Percentiles rank a stretch among this genome's conserved stretches.
These are phyloP conservation scores for Acanthamoeba culbertsoni DNA, from an alignment of 208 protist species.

Conservation along the genomic window DNA sequence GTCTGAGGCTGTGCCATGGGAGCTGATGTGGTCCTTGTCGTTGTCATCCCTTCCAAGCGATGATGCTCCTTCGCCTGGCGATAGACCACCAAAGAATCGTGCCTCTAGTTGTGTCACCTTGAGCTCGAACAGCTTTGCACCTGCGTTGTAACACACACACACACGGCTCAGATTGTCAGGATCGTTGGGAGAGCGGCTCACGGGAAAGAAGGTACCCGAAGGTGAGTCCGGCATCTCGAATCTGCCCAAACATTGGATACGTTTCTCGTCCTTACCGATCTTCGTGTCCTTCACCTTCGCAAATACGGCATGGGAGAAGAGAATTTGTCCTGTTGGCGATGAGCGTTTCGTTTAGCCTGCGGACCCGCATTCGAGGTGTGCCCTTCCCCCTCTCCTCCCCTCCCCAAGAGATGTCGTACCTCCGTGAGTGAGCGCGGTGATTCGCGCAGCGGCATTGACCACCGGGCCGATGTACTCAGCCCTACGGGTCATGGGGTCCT, in stretches of 20 bases:
- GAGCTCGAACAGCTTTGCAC: not conserved
- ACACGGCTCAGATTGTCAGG: not conserved
- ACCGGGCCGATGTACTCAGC: slow-evolving; percentile 25
- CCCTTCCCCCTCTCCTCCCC: no score
- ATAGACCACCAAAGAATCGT: slow-evolving; percentile 23
- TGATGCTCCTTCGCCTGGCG: not conserved
- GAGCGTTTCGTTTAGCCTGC: not conserved
- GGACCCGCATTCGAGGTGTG: not conserved
- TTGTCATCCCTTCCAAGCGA: not conserved
- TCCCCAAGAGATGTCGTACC: not conserved
- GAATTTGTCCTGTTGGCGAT: not conserved
- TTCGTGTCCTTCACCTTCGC: not conserved
- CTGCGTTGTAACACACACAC: not conserved
- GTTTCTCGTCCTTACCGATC: not conserved
- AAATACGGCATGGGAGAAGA: not conserved
- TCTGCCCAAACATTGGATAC: not conserved
- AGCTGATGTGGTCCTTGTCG: not conserved
- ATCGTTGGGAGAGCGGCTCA: no score
- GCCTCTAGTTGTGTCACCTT: not conserved
- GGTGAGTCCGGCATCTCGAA: slow-evolving; percentile 8
- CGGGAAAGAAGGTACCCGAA: not conserved
- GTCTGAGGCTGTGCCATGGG: not conserved
- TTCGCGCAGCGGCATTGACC: not conserved
- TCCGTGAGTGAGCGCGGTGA: slow-evolving; percentile 31
- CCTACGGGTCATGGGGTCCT: not conserved